A percentile compares a stretch with the other conserved stretches of the same genome.
Evolutionary conservation across 108 stramenopile genomes (phyloP).

Genomic region (Cyclotella sp.): DNA sequence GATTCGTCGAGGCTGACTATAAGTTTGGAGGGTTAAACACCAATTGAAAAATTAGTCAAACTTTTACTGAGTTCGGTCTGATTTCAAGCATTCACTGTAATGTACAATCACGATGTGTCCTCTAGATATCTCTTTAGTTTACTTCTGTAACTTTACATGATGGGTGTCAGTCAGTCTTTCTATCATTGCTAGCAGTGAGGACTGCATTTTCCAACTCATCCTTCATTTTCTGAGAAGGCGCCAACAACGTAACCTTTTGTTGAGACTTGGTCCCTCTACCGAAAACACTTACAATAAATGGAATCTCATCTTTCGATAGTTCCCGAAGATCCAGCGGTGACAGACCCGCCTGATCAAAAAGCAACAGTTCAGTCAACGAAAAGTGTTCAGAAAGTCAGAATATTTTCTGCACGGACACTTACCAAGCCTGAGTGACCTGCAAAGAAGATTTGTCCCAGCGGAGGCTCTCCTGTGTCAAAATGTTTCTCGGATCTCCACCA

Average conservation of each 20-base stretch:
- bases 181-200: slow-evolving; percentile 49
- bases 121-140: neutral
- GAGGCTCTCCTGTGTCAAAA: slow-evolving; percentile 81
- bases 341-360: slow-evolving; percentile 49
- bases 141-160: too few relatives aligned
- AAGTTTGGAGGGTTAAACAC: slow-evolving; percentile 53
- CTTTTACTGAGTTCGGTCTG: too few relatives aligned
- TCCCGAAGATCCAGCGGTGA: slow-evolving; percentile 79
- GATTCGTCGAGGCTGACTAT: slow-evolving; percentile 48
- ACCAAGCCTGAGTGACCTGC: slow-evolving; percentile 83
- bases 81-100: too few relatives aligned
- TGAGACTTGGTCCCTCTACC: slow-evolving; percentile 67
- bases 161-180: slow-evolving; percentile 42
- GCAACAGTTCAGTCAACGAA: neutral
- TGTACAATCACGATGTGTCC: neutral
- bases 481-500: slow-evolving; percentile 80
- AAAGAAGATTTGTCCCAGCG: slow-evolving; percentile 70
- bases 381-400: neutral
- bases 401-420: neutral
- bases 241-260: slow-evolving; percentile 64
- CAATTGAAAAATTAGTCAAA: slow-evolving; percentile 7
- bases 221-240: slow-evolving; percentile 37
- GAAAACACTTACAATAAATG: slow-evolving; percentile 58
- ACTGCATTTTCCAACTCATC: slow-evolving; percentile 64
- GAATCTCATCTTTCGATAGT: slow-evolving; percentile 54